phyloP scores from a whole-genome alignment of 225 moss, liverwort and hornwort species.

The Neckera pumila region DNA sequence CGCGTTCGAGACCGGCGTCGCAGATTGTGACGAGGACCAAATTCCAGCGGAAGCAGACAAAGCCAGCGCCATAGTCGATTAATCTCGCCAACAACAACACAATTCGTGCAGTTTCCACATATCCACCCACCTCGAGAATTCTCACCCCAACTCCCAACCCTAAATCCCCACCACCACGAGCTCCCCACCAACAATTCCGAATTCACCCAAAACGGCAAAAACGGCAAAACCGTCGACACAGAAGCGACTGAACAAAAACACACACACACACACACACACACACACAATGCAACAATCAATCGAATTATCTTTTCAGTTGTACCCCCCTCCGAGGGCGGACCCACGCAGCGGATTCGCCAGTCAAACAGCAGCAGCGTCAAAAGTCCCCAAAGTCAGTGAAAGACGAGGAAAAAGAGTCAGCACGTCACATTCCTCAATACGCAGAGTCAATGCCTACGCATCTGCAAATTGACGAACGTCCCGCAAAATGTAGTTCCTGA shows the following conservation, averaged over 20 bases:
- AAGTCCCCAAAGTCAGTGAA: neutral
- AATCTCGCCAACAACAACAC: slow-evolving; percentile 8
- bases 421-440: neutral
- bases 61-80: slow-evolving; percentile 26
- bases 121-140: neutral
- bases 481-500: neutral
- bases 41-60: slow-evolving; percentile 11
- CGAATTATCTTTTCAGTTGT: neutral
- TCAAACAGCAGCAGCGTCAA: slow-evolving; percentile 16
- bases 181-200: neutral
- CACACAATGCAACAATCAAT: too few species aligned
- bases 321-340: neutral
- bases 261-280: neutral
- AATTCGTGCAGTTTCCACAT: slow-evolving; percentile 15
- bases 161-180: neutral
- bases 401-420: neutral
- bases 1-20: neutral
- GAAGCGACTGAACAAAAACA: neutral
- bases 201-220: neutral
- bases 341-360: neutral
- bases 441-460: neutral
- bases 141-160: neutral
- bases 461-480: neutral
- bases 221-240: neutral
- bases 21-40: slow-evolving; percentile 13